A percentile compares a stretch with the other conserved stretches of the same genome.
phyloP scores from a whole-genome alignment of 2,329 filamentous ascomycete species.

The Graphilbum fragrans region DNA sequence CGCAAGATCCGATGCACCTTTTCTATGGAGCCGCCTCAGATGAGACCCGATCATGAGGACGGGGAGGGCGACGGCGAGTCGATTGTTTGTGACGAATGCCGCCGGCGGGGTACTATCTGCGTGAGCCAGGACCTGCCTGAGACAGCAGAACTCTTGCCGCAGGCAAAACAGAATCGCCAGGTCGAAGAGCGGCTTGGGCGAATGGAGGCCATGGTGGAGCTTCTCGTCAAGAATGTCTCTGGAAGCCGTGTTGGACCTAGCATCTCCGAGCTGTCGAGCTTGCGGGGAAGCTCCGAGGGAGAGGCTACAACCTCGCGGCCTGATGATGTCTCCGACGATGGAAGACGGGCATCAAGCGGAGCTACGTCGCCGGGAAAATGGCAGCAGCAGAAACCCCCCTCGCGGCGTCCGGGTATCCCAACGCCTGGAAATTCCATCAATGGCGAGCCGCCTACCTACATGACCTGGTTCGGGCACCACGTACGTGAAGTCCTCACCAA shows the following conservation, averaged over 20 bases:
- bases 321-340: neutral
- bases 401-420: neutral
- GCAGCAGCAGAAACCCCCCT: neutral
- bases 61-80: conserved; percentile 1
- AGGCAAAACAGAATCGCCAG: conserved; percentile 7
- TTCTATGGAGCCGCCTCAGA: too few relatives aligned
- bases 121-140: conserved; percentile 33
- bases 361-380: neutral
- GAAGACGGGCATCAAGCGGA: neutral
- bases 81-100: conserved; percentile 31
- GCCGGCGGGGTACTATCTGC: conserved; percentile 28
- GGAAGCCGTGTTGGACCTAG: neutral
- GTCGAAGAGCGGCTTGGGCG: conserved; percentile 19
- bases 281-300: neutral
- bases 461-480: neutral
- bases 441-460: neutral
- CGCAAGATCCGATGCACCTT: conserved; percentile 40
- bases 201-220: conserved; percentile 19
- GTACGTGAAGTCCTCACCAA: too few relatives aligned
- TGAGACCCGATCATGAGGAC: conserved; percentile 16
- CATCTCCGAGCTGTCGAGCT: too few relatives aligned
- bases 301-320: neutral
- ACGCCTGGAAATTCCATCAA: neutral
- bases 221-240: conserved; percentile 1
- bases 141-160: conserved; percentile 7